phyloP scores from a whole-genome alignment of 2,329 filamentous ascomycete genomes.

The Fusarium goolgardi region DNA sequence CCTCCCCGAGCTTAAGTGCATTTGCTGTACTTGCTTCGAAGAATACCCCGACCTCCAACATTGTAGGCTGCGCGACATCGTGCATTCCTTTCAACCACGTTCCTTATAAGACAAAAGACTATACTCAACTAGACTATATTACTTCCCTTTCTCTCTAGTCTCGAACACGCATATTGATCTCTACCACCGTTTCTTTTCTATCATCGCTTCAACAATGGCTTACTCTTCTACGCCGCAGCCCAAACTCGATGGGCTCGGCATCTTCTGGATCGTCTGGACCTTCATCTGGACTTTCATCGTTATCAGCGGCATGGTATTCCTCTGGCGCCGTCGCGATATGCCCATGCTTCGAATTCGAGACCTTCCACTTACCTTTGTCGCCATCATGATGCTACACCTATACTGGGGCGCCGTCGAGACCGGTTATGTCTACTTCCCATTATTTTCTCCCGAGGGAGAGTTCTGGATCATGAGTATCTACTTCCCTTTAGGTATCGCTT shows the following conservation, averaged over 20 bases:
- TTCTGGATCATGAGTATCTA: constrained; percentile 76
- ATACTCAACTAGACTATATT: neutral
- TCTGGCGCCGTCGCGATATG: constrained; percentile 55
- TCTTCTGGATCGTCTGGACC: constrained; percentile 56
- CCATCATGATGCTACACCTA: constrained; percentile 55
- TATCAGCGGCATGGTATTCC: constrained; percentile 55
- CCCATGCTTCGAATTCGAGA: constrained; percentile 57
- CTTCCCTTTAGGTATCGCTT: constrained; percentile 71
- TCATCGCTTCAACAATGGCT: constrained; percentile 31
- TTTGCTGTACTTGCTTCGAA: constrained; percentile 8
- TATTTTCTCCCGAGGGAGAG: constrained; percentile 64
- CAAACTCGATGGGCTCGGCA: constrained; percentile 54
- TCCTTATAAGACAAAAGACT: constrained; percentile 26
- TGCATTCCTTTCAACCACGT: constrained; percentile 42
- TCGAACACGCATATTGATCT: neutral
- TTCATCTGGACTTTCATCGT: constrained; percentile 56
- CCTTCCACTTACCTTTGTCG: constrained; percentile 55
- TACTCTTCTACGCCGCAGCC: constrained; percentile 45
- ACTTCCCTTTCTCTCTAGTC: neutral
- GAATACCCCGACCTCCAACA: neutral
- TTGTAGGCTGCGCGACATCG: constrained; percentile 9
- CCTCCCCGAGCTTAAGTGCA: neutral
- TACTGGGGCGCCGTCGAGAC: constrained; percentile 58
- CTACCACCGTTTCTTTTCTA: neutral
- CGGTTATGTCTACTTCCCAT: constrained; percentile 54